Conservation (phyloP, 2,329 filamentous ascomycete species). For the Pestalotiopsis sp. region DNA sequence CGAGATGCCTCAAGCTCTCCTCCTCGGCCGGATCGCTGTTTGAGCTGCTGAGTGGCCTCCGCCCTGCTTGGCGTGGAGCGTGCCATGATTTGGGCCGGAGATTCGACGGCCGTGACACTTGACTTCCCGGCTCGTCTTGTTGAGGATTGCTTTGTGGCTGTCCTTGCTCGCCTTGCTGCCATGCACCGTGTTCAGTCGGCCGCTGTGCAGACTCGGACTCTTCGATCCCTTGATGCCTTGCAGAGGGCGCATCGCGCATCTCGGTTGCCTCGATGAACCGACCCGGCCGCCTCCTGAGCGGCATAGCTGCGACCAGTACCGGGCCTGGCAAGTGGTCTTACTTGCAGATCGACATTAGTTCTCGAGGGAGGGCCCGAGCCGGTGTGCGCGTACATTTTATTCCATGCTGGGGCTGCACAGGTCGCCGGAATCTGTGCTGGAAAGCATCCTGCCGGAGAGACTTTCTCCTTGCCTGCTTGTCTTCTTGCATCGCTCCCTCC, state of each 20-base stretch:
- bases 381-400: not conserved
- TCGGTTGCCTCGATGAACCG: not conserved
- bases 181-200: not conserved
- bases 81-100: not conserved
- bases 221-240: not conserved
- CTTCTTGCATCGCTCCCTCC: not conserved
- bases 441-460: not conserved
- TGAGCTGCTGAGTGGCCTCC: not conserved
- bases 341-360: not conserved
- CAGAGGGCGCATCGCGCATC: not conserved
- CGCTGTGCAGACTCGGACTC: not conserved
- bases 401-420: not conserved
- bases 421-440: not conserved
- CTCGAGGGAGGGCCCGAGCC: not conserved
- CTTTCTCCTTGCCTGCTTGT: not conserved
- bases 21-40: not conserved
- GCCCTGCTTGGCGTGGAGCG: not conserved
- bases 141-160: not conserved
- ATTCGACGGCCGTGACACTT: not conserved
- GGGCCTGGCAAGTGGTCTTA: not conserved
- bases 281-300: not conserved
- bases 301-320: not conserved
- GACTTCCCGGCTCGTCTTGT: not conserved
- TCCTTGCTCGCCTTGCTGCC: not conserved
- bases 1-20: conserved; percentile 30